Conservation (phyloP, 345 rosid species). For the Schrenkiella parvula region DNA sequence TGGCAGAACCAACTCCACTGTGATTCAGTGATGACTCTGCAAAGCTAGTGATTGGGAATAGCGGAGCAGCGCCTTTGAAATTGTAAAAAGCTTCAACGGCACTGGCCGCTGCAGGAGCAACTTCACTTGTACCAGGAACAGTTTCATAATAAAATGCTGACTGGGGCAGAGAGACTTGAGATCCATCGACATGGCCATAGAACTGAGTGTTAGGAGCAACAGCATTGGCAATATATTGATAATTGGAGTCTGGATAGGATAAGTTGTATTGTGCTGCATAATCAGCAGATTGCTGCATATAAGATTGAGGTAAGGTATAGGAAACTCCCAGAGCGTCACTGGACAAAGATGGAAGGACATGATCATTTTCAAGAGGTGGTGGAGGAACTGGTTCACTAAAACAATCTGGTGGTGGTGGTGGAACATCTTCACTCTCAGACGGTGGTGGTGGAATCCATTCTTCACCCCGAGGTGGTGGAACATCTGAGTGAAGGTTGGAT, state of each 20-base stretch:
- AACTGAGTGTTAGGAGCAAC: constrained; percentile 43
- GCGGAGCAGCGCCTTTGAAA: constrained; percentile 47
- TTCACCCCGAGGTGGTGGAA: constrained; percentile 70
- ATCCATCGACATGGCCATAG: constrained; percentile 63
- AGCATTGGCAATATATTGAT: constrained; percentile 50
- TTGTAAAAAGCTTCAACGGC: constrained; percentile 55
- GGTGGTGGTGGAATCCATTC: constrained; percentile 98
- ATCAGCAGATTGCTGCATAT: constrained; percentile 47
- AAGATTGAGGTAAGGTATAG: constrained; percentile 41
- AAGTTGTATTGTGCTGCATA: constrained; percentile 51
- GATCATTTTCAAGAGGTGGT: constrained; percentile 60
- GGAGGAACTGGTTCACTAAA: constrained; percentile 71
- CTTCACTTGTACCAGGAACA: constrained; percentile 54
- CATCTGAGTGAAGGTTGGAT: constrained; percentile 39
- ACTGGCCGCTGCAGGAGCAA: constrained; percentile 46
- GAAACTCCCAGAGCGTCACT: constrained; percentile 63
- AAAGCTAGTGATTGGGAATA: constrained; percentile 38
- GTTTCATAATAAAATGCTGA: constrained; percentile 53
- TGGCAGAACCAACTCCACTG: constrained; percentile 37
- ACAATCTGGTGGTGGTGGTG: constrained; percentile 85
- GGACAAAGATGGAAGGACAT: constrained; percentile 46
- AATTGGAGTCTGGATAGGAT: constrained; percentile 47
- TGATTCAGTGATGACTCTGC: constrained; percentile 42
- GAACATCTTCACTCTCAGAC: constrained; percentile 68
- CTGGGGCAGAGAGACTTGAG: constrained; percentile 55